phyloP scores from a whole-genome alignment of 2,329 filamentous ascomycete species.

The Arthroderma uncinatum region DNA sequence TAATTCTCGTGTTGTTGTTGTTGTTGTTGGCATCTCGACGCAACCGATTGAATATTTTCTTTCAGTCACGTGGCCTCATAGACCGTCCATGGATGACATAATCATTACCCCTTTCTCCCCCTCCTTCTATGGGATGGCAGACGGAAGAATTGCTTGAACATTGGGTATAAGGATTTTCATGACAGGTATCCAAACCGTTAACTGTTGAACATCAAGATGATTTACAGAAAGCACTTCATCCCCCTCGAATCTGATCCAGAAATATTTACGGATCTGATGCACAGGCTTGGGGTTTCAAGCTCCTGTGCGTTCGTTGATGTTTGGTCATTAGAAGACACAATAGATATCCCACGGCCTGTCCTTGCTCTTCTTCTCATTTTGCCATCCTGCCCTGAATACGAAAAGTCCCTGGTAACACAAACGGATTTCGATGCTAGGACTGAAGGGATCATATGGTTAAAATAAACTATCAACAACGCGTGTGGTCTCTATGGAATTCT shows the following conservation, averaged over 20 bases:
- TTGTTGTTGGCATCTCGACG: no score
- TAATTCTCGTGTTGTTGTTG: no score
- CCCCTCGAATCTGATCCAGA: not conserved
- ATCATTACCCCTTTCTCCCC: no score
- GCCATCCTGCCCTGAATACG: not conserved
- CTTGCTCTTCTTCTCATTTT: not conserved
- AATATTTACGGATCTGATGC: not conserved
- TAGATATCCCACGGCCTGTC: not conserved
- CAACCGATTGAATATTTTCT: no score
- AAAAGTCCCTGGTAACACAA: not conserved
- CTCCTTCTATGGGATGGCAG: no score
- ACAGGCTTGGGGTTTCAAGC: not conserved
- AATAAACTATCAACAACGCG: not conserved
- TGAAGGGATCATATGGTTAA: not conserved
- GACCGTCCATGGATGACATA: no score
- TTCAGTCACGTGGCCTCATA: no score
- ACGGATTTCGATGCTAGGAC: not conserved
- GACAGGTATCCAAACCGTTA: no score
- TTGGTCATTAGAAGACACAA: not conserved
- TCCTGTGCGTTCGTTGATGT: not conserved
- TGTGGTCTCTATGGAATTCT: not conserved
- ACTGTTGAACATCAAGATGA: no score
- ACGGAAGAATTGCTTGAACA: no score
- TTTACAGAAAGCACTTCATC: not conserved
- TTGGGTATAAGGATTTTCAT: no score